Evolutionary conservation across 2,329 filamentous ascomycete genomes (phyloP), one percentile per base, ranked within the genome.

Genomic region (Fusarium buxicola): DNA sequence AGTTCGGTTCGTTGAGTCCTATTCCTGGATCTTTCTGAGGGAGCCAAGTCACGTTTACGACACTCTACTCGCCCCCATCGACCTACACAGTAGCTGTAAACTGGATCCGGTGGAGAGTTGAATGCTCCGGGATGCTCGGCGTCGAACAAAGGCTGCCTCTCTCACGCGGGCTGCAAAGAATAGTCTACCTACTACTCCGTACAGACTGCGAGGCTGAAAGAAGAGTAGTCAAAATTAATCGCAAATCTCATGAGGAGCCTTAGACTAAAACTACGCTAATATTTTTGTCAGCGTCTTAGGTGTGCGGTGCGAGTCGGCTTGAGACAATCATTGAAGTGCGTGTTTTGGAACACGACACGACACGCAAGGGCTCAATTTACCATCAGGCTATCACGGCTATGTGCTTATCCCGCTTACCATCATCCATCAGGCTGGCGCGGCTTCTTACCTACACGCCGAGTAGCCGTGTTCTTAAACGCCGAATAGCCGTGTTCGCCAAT

Each of bases 31-130:
- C 8, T n/a, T 31, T 21, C 48, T 63, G 63, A 66, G 63, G 63
- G 48, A 65, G 63, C 63, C 63, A 41, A 60, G 38, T 32, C 35
- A 58, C 51, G 49, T 50, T 49, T 32, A 55, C 44, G 43, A 46
- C 46, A 50, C 54, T 41, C 52, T 34, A 40, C 21, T 63, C 46
- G 34, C 25, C 44, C 30, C 52, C 18, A 38, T 65, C 32, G 25
- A 30, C 41, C 61, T 51, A 50, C 46, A 43, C 39, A 52, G 55
- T n/a, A 48, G 61, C 21, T 39, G 60, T 46, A 12, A 8, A 54
- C 34, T 44, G 52, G 38, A 55, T 31, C 21, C 43, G 48, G 38
- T 47, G 36, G 35, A 46, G 31, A 24, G 47, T 58, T 44, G 40
- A 48, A 49, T 16, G 31, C 39, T 27, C 44, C 44, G 62, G 62